These are phyloP conservation scores for Trypanosoma scelopori DNA, from an alignment of 208 protist species.

Conservation along the genomic window DNA sequence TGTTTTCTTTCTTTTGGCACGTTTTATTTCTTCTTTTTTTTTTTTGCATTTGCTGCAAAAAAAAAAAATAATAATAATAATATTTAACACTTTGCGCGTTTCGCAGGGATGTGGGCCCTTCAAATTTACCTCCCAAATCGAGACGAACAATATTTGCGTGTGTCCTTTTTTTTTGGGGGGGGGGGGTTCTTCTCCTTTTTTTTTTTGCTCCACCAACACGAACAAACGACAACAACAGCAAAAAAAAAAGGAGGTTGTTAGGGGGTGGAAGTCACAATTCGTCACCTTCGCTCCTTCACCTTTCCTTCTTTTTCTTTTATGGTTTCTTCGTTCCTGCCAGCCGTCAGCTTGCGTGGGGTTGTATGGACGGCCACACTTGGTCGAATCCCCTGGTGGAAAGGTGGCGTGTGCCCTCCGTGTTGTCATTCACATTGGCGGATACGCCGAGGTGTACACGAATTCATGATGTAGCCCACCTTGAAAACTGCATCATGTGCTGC, in stretches of 20 bases:
- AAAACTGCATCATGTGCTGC: slow-evolving; percentile 13
- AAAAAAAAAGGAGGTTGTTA: too few species aligned
- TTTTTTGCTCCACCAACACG: too few species aligned
- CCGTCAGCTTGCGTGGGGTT: neutral
- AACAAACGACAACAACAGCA: too few species aligned
- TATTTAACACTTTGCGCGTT: slow-evolving; percentile 4
- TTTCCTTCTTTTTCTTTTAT: slow-evolving; percentile 21
- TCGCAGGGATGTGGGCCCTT: too few species aligned
- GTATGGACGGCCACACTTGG: neutral
- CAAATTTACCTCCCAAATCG: too few species aligned
- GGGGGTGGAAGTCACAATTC: too few species aligned
- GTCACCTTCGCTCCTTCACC: too few species aligned
- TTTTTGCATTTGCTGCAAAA: neutral
- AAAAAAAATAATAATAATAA: neutral
- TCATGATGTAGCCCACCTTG: neutral
- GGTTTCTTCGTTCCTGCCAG: slow-evolving; percentile 3
- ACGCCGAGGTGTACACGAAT: neutral
- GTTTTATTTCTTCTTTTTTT: slow-evolving; percentile 19
- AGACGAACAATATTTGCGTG: too few species aligned
- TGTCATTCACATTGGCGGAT: neutral
- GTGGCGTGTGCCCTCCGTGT: neutral
- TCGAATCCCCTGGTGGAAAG: neutral
- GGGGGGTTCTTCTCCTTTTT: too few species aligned
- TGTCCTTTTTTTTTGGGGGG: too few species aligned
- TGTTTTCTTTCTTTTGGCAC: slow-evolving; percentile 22